These are phyloP conservation scores for Lobosporangium transversale DNA, from an alignment of 192 early-diverging fungal genomes.

Conservation along the genomic window DNA sequence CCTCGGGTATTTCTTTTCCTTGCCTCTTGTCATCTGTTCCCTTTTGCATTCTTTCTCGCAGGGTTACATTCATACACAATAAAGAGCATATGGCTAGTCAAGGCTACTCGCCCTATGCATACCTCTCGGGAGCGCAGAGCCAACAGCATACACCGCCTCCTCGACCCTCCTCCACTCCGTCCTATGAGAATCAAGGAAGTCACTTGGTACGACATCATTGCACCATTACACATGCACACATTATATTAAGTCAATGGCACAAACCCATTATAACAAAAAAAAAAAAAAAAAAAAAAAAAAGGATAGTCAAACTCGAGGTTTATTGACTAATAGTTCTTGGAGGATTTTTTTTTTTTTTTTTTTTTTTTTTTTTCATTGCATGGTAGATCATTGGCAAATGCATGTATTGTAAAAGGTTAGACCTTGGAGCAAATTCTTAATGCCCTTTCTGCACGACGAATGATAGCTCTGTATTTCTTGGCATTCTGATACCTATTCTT, in stretches of 20 bases:
- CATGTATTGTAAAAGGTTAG: constrained; percentile 72
- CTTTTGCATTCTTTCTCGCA: not conserved
- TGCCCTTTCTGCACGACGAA: too few species aligned
- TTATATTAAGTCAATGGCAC: not conserved
- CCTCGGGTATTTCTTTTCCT: not conserved
- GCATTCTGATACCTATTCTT: too few species aligned
- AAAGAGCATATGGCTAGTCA: constrained; percentile 25
- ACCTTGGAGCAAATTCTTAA: too few species aligned
- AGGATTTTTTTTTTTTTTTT: too few species aligned
- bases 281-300: too few species aligned
- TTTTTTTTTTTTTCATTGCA: not conserved
- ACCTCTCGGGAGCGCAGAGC: constrained; percentile 32
- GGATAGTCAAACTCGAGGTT: too few species aligned
- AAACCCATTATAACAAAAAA: not conserved
- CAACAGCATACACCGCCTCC: constrained; percentile 28
- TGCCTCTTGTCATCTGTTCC: not conserved
- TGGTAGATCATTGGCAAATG: constrained; percentile 66
- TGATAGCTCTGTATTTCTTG: too few species aligned
- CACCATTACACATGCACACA: not conserved
- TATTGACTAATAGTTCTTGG: too few species aligned
- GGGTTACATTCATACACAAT: not conserved
- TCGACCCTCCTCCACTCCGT: constrained; percentile 25
- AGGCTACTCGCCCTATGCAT: constrained; percentile 42
- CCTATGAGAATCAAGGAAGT: constrained; percentile 37
- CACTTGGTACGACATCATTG: constrained; percentile 18